Base-by-base conservation (phyloP, 73 alveolate species). In the Symbiodinium natans region DNA sequence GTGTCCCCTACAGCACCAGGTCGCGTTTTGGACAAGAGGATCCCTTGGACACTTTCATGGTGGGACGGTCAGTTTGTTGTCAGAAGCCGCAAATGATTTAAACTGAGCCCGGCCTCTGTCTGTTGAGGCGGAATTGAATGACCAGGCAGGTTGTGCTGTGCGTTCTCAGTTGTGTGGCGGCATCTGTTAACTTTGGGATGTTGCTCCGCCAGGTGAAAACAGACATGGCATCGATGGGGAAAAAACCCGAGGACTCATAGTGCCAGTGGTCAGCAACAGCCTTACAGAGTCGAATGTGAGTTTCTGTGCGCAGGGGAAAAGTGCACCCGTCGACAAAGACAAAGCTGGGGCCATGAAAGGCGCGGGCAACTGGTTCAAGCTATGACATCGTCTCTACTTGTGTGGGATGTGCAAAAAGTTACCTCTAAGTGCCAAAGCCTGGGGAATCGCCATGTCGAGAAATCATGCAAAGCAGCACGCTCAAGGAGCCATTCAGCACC, bases 331-430 rank as follows among this genome's bases (percentile, higher is more conserved):
- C 23, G 97, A 90, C 97, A 90, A 90, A 29, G 89, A 90, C 82
- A 90, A 90, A 71, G 97, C 87, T n/a, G 97, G 97, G 2, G 97
- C 97, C 5, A 90, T 90, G 97, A 90, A 90, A 90, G 97, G 97
- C 43, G 36, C 31, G 68, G 9, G 31, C 34, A 27, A 29, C 46
- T 19, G 43, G 86, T 27, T 29, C 43, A n/a, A n/a, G n/a, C n/a
- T n/a, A n/a, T n/a, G n/a, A n/a, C n/a, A n/a, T n/a, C n/a, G n/a
- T n/a, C n/a, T n/a, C n/a, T n/a, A n/a, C n/a, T n/a, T n/a, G n/a
- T n/a, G n/a, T n/a, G n/a, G n/a, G n/a, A n/a, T 10, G 38, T 9
- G 38, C 13, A 71, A 38, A 19, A 7, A 21, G 13, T 15, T 71
- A 25, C 36, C 15, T 1, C 15, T 11, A 33, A 13, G 31, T 25